Evolutionary conservation across 805 yeast genomes (phyloP).

Genomic region (Suhomyces emberorum): DNA sequence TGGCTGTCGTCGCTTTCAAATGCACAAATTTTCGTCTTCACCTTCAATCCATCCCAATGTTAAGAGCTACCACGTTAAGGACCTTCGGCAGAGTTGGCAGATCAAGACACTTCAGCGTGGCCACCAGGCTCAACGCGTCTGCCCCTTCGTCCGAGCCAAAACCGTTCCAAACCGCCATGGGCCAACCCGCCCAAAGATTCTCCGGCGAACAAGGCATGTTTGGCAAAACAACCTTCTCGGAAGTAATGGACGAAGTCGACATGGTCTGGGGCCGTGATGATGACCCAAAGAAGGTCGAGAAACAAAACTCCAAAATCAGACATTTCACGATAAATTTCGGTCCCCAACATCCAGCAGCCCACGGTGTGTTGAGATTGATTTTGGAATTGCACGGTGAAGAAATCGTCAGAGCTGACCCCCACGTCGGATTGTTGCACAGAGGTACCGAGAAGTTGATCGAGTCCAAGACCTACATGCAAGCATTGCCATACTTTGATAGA

Average conservation of each 20-base stretch:
- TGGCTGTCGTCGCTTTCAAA: too few relatives aligned
- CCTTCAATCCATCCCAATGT: conserved; percentile 15
- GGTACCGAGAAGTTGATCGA: conserved; percentile 89
- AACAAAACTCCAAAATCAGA: conserved; percentile 58
- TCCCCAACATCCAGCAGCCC: conserved; percentile 95
- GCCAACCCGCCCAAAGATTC: conserved; percentile 33
- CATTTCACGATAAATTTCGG: conserved; percentile 90
- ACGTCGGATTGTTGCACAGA: conserved; percentile 81
- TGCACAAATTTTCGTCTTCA: too few relatives aligned
- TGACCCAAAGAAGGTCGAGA: conserved; percentile 40
- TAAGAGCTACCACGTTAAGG: conserved; percentile 18
- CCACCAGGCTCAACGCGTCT: conserved; percentile 19
- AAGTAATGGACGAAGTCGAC: conserved; percentile 43
- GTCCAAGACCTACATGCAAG: conserved; percentile 82
- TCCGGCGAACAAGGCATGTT: conserved; percentile 31
- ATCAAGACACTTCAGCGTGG: conserved; percentile 5
- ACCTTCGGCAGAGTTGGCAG: conserved; percentile 1
- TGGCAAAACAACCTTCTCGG: conserved; percentile 43
- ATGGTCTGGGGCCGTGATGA: conserved; percentile 44
- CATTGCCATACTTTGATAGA: conserved; percentile 84
- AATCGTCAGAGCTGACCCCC: conserved; percentile 83
- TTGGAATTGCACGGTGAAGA: conserved; percentile 87
- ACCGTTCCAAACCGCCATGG: conserved; percentile 37
- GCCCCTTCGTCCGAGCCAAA: conserved; percentile 26
- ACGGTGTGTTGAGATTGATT: conserved; percentile 84